Percentiles rank a stretch among this genome's conserved stretches.
These are phyloP conservation scores for Fraxinus dipetala DNA, from an alignment of 305 asterid species.

Conservation along the genomic window DNA sequence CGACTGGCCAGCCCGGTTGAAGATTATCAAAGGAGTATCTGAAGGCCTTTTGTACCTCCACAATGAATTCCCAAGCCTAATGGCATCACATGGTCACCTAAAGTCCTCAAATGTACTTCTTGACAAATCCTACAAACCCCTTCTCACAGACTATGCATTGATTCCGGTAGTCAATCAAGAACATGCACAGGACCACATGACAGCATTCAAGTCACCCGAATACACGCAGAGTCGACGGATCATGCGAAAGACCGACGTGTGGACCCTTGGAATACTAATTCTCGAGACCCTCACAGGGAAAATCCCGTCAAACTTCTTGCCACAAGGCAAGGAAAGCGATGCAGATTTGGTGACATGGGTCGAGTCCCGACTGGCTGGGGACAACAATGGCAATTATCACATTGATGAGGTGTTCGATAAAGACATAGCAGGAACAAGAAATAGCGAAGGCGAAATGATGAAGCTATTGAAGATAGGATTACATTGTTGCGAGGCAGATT, in stretches of 20 bases:
- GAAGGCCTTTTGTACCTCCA: constrained; percentile 73
- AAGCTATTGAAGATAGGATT: constrained; percentile 59
- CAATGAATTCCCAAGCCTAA: constrained; percentile 72
- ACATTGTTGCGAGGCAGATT: constrained; percentile 53
- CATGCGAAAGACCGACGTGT: constrained; percentile 73
- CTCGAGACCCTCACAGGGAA: constrained; percentile 72
- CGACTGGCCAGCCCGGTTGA: constrained; percentile 73
- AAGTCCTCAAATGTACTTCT: constrained; percentile 86
- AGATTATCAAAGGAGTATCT: constrained; percentile 71
- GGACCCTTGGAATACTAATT: constrained; percentile 80
- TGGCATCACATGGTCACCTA: constrained; percentile 87
- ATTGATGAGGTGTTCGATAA: constrained; percentile 45
- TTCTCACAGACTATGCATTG: constrained; percentile 73
- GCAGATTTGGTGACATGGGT: constrained; percentile 56
- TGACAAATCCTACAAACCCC: constrained; percentile 45
- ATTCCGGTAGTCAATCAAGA: constrained; percentile 68
- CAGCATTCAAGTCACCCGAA: constrained; percentile 83
- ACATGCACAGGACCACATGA: constrained; percentile 59
- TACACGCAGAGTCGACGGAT: constrained; percentile 41
- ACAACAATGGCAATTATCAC: constrained; percentile 6
- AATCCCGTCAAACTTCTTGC: constrained; percentile 45
- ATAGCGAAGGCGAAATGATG: constrained; percentile 52
- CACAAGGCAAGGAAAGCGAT: constrained; percentile 36
- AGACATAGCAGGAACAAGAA: constrained; percentile 40
- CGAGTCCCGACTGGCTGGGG: constrained; percentile 30